Evolutionary conservation across 2,329 filamentous ascomycete species (phyloP).

Genomic region (Stromatinia cepivora): DNA sequence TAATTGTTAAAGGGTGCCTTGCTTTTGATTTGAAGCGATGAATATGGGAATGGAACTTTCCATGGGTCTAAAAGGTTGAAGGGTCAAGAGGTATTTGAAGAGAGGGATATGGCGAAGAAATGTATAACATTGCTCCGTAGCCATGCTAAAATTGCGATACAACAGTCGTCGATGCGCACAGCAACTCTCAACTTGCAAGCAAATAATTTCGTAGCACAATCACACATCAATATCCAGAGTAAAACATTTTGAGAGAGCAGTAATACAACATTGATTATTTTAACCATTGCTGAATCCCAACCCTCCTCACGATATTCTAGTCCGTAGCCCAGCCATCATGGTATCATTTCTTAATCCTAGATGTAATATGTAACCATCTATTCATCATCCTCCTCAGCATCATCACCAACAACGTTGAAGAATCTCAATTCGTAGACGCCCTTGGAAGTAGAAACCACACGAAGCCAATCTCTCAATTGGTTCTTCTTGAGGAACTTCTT

Average conservation of each 20-base stretch:
- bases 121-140: too few species aligned
- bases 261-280: conserved; percentile 16
- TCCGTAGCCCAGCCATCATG: conserved; percentile 14
- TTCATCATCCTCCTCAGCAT: conserved; percentile 96
- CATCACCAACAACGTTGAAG: conserved; percentile 99
- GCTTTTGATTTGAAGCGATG: too few species aligned
- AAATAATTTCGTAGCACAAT: background rate
- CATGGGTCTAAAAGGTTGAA: too few species aligned
- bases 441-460: conserved; percentile 95
- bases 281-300: conserved; percentile 7
- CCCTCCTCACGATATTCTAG: conserved; percentile 18
- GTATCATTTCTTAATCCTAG: conserved; percentile 18
- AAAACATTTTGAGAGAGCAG: background rate
- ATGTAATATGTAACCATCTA: conserved; percentile 54
- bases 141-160: background rate
- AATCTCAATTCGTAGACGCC: conserved; percentile 99
- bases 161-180: background rate
- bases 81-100: too few species aligned
- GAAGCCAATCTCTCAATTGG: conserved; percentile 99
- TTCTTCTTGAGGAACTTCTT: conserved; percentile 99
- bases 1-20: background rate
- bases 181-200: background rate
- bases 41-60: too few species aligned
- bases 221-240: background rate
- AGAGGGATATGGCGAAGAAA: too few species aligned